Percentiles rank a stretch among this genome's conserved stretches.
phyloP scores from a whole-genome alignment of 495 filamentous ascomycete genomes.

The Annulohypoxylon nitens region DNA sequence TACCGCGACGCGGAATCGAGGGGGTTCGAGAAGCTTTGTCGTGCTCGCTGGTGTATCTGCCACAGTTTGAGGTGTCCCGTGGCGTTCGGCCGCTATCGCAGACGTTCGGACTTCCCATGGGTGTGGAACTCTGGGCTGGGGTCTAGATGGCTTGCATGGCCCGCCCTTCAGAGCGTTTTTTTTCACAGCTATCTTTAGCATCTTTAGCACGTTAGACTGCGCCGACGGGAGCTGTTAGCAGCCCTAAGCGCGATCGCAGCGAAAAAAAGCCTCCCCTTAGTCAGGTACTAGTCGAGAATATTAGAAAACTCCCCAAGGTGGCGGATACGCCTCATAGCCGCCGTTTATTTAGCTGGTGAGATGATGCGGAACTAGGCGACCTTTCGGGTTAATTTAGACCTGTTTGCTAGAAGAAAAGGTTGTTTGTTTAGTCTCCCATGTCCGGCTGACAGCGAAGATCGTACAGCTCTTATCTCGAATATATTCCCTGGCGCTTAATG shows the following conservation, averaged over 20 bases:
- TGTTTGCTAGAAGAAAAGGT: neutral
- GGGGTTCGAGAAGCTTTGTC: neutral
- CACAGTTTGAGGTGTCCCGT: neutral
- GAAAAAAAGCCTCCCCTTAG: neutral
- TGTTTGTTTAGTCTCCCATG: slow-evolving; percentile 1
- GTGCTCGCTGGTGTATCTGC: neutral
- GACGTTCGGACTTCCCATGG: slow-evolving; percentile 7
- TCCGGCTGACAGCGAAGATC: neutral
- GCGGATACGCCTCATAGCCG: neutral
- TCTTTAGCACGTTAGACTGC: neutral
- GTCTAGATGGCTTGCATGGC: slow-evolving; percentile 5
- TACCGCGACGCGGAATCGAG: neutral
- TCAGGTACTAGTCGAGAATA: neutral
- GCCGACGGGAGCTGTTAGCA: neutral
- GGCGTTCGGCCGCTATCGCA: neutral
- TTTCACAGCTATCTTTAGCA: neutral
- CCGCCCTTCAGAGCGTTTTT: neutral
- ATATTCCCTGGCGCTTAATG: neutral
- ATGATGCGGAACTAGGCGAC: neutral
- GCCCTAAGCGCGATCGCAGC: neutral
- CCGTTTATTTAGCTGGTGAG: neutral
- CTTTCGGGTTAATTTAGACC: slow-evolving; percentile 11
- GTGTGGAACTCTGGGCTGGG: neutral
- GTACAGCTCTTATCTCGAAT: neutral
- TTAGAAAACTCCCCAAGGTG: neutral